Base-by-base conservation (phyloP, 2,329 filamentous ascomycete genomes). In the Colletotrichum sp. region DNA sequence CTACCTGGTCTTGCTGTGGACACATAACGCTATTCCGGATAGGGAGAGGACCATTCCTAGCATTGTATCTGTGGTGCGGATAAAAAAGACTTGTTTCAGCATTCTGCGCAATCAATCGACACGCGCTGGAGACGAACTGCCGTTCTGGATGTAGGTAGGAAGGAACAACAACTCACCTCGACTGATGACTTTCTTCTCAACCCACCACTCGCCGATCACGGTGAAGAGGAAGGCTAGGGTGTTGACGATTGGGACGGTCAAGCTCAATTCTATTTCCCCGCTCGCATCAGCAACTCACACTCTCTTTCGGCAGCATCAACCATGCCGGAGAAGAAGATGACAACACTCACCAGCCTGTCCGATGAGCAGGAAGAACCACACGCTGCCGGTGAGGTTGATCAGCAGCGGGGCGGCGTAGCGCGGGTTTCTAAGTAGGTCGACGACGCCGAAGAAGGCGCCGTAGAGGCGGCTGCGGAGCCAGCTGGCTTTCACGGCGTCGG, bases 341-440 rank as follows among this genome's bases (percentile, higher is more conserved):
- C 25, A 52, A 27, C 75, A 90, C 94, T 80, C 85, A 97, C 96
- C 96, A 80, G 96, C 96, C 84, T 97, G 92, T 8, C 96, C 96
- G 85, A 98, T 96, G 78, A 98, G 88, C 79, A 98, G 85, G 80
- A 98, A 98, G 86, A 98, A 98, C 96, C 96, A 98, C 71, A 98
- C 90, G 82, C 95, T 98, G 34, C 96, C 96, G 4, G 96, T 98
- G 69, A 98, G 86, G 83, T 98, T 98, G 74, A 98, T 85, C 68
- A 98, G 86, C 79, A 98, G 85, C 25, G 96, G 96, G 30, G 98
- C 86, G 8, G 95, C 94, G 85, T 98, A 98, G 22, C 91, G 90
- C 43, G 96, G 96, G 79, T 96, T 96, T 74, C 90, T 88, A 68
- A 98, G 85, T 74, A 98, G 87, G 81, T 98, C 96, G 15, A 93